Base-by-base conservation (phyloP, 2,329 filamentous ascomycete genomes). In the Aspergillus caelatus region DNA sequence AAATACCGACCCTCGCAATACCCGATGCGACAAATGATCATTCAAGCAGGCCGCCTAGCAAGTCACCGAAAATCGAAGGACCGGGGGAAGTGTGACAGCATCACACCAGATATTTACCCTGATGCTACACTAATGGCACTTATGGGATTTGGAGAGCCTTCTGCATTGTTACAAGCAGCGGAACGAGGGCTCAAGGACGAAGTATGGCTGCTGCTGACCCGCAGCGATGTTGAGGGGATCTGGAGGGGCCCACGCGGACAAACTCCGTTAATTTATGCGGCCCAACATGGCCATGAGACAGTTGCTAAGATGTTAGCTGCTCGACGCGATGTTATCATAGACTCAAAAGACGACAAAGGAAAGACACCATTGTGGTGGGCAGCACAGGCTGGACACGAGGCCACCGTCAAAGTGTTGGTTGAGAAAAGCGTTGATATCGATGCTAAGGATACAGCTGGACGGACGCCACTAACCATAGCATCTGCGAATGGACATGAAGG, bases 321-420 rank as follows among this genome's bases (percentile, higher is more conserved):
- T 41, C 36, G 14, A 16, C 36, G 0, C 0, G 36, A 41, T 19
- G 36, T 41, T 19, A 41, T 8, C 0, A 7, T 5, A 12, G 45
- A 48, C n/a, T 9, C 23, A 52, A 30, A 10, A 16, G 46, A 52
- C 8, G 46, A 30, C 1, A 1, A 30, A 26, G 26, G 26, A 14
- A 10, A 12, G 28, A 63, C 65, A 9, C 11, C 61, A 11, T 53
- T 67, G 16, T 58, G 53, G 26, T 54, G 46, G 56, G 63, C 65
- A 1, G 59, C 58, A 4, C 14, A 53, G 2, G 57, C 60, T 9
- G 45, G 58, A 9, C 58, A 65, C 7, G 5, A 39, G 1, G 16
- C 43, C 3, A 5, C 56, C 3, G 45, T 60, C 19, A 26, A 60
- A 11, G 2, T 58, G 2, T 4, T 21, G 14, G n/a, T 41, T 19